A percentile compares a stretch with the other conserved stretches of the same genome.
Conservation (phyloP, 164 flowering plant species). For the Piper longum region DNA sequence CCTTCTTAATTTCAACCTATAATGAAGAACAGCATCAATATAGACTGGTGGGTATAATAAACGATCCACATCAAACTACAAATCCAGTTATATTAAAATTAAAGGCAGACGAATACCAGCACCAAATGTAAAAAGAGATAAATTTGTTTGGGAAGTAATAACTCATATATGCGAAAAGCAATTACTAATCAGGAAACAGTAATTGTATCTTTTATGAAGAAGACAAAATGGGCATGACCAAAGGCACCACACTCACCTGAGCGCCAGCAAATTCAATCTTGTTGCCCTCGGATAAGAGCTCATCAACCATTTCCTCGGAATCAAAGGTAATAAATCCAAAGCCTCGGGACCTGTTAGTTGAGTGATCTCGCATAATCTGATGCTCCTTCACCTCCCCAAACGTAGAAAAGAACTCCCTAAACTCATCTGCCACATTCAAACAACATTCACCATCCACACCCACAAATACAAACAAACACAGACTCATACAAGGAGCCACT, state of each 20-base stretch:
- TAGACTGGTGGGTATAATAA: slow-evolving; percentile 9
- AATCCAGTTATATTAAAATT: neutral
- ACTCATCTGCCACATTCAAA: slow-evolving; percentile 43
- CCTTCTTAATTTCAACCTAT: slow-evolving; percentile 92
- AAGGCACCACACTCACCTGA: slow-evolving; percentile 32
- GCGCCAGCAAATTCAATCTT: slow-evolving; percentile 52
- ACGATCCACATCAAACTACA: slow-evolving; percentile 1
- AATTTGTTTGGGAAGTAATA: neutral
- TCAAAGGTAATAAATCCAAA: slow-evolving; percentile 81
- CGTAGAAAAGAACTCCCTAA: slow-evolving; percentile 64
- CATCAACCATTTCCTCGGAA: slow-evolving; percentile 56
- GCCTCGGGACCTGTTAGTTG: slow-evolving; percentile 71
- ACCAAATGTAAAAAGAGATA: neutral
- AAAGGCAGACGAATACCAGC: neutral
- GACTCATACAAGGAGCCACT: neutral
- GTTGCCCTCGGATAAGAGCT: slow-evolving; percentile 52
- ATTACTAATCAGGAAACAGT: neutral
- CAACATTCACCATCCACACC: neutral
- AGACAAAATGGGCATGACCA: neutral
- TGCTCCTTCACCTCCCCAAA: slow-evolving; percentile 70
- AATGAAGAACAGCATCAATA: slow-evolving; percentile 13
- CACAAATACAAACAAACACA: neutral
- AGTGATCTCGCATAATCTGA: slow-evolving; percentile 74
- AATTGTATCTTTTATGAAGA: neutral
- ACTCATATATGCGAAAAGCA: neutral